Conservation (phyloP, 768 basidiomycete genomes). For the Lactarius indigo region DNA sequence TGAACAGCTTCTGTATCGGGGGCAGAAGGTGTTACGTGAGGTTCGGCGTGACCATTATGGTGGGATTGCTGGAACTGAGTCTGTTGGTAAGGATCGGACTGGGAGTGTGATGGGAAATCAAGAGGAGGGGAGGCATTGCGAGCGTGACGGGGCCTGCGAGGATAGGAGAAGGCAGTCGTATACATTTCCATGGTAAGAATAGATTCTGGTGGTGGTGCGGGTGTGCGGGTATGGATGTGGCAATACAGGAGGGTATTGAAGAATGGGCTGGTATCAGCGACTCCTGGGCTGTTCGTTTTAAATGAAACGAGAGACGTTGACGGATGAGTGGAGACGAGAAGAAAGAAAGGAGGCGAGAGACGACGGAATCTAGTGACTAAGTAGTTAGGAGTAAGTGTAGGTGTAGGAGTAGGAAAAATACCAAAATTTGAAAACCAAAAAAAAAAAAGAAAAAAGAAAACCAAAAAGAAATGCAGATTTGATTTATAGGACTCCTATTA, state of each 20-base stretch:
- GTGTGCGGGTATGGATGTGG: slow-evolving; percentile 29
- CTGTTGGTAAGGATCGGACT: slow-evolving; percentile 40
- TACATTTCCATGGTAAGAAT: slow-evolving; percentile 78
- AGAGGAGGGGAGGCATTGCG: slow-evolving; percentile 60
- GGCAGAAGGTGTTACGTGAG: slow-evolving; percentile 35
- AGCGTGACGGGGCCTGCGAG: slow-evolving; percentile 72
- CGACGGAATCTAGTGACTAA: slow-evolving; percentile 16
- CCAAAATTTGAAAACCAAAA: slow-evolving; percentile 5
- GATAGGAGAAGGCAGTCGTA: slow-evolving; percentile 91
- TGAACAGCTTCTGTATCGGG: slow-evolving; percentile 71
- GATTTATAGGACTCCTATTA: slow-evolving; percentile 14
- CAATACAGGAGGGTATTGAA: slow-evolving; percentile 25
- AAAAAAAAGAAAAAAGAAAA: not conserved
- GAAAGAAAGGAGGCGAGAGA: slow-evolving; percentile 24
- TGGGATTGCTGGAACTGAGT: slow-evolving; percentile 36
- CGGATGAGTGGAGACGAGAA: slow-evolving; percentile 7
- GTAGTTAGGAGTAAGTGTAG: slow-evolving; percentile 18
- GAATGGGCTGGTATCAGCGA: slow-evolving; percentile 24
- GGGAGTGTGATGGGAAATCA: slow-evolving; percentile 50
- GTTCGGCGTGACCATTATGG: slow-evolving; percentile 32
- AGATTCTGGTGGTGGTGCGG: slow-evolving; percentile 29
- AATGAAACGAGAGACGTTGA: slow-evolving; percentile 21
- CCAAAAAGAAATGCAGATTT: not conserved
- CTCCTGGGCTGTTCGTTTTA: slow-evolving; percentile 20
- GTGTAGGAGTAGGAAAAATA: not conserved